A percentile compares a stretch with the other conserved stretches of the same genome.
phyloP scores from a whole-genome alignment of 1,139 yeast genomes.

The Pneumocystis jirovecii region DNA sequence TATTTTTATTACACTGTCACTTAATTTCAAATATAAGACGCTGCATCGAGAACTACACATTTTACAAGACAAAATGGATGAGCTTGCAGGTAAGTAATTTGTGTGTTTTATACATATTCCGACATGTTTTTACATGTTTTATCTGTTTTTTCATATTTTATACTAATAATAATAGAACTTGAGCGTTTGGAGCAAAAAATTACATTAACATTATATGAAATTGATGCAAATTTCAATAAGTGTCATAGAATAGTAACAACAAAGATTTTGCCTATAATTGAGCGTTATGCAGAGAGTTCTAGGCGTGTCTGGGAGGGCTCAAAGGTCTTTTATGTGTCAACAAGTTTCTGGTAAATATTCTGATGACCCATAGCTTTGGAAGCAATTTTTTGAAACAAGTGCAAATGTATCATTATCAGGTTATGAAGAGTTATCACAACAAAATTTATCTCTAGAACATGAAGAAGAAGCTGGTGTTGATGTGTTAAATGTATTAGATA shows the following conservation, averaged over 20 bases:
- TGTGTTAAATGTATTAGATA: neutral
- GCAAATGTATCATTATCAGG: constrained; percentile 53
- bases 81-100: neutral
- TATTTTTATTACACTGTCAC: neutral
- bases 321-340: constrained; percentile 8
- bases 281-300: constrained; percentile 41
- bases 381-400: constrained; percentile 56
- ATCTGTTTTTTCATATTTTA: neutral
- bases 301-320: constrained; percentile 39
- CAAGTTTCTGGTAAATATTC: constrained; percentile 22
- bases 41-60: too few relatives aligned
- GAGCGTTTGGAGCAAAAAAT: constrained; percentile 71
- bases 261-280: constrained; percentile 45
- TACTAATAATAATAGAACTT: constrained; percentile 37
- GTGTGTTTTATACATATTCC: constrained; percentile 8
- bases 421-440: constrained; percentile 32
- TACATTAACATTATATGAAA: constrained; percentile 61
- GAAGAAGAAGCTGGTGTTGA: neutral
- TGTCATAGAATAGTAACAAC: constrained; percentile 52
- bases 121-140: too few relatives aligned
- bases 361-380: constrained; percentile 41
- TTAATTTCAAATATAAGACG: too few relatives aligned
- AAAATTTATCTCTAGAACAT: neutral
- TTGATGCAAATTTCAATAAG: constrained; percentile 53
- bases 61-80: neutral